Base-by-base conservation (phyloP, 768 basidiomycete species). In the Serendipita sp. region DNA sequence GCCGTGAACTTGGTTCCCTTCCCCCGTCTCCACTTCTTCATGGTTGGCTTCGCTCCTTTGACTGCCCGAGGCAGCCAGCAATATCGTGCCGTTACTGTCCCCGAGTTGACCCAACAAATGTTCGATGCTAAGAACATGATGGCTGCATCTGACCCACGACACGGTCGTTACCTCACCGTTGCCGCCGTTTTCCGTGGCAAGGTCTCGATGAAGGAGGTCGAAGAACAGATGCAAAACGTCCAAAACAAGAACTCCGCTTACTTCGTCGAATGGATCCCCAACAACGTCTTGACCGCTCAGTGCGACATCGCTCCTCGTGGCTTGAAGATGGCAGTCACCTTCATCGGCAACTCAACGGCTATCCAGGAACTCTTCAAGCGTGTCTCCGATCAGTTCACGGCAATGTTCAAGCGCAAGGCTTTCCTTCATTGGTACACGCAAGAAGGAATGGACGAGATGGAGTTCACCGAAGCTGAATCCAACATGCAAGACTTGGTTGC, bases 91-190 rank as follows among this genome's bases (percentile, higher is more conserved):
- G 91, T 98, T 71, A 91, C 90, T 65, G 94, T 99, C 45, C 92
- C 96, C 36, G 96, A 99, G 76, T 82, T 99, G 67, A 97, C 96
- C 5, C 89, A 92, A 73, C 96, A 99, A 73, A 98, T 98, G 94
- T 99, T 98, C 75, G 95, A 97, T 71, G 91, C 93, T 51, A 97
- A 96, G 85, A 97, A 97, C 86, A 94, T 95, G 91, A 95, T 97
- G 93, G 92, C 94, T 70, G 96, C 96, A 28, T 89, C 89, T 28
- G 93, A 97, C 79, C 96, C 96, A 46, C 81, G 93, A 73, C 89
- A 96, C 70, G 96, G 96, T 68, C 89, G 93, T 70, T 99, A 98
- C 79, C 86, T 99, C 67, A 99, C 96, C 45, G 95, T 95, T 68
- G 92, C 93, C 34, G 92, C 93, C 68, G 86, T 93, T 70, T 99